phyloP scores from a whole-genome alignment of 2,329 filamentous ascomycete species.

The Claviceps pusilla region DNA sequence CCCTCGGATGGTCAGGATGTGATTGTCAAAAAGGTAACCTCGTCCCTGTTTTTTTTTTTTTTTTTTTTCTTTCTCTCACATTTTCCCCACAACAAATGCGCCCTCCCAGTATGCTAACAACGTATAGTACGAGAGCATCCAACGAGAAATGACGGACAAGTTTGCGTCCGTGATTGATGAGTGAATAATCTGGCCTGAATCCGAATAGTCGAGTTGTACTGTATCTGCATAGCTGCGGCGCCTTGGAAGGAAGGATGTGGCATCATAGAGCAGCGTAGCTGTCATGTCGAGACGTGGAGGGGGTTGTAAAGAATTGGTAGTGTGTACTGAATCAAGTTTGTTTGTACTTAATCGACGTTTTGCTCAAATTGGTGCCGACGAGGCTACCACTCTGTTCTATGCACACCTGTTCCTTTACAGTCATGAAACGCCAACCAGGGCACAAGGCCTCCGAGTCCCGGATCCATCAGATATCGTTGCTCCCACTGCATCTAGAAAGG shows the following conservation, averaged over 20 bases:
- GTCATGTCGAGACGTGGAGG: constrained; percentile 4
- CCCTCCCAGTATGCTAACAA: too few relatives aligned
- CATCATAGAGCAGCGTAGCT: constrained; percentile 14
- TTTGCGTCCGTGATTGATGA: constrained; percentile 94
- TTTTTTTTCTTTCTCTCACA: neutral
- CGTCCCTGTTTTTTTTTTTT: too few relatives aligned
- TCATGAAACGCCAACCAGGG: too few relatives aligned
- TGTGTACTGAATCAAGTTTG: neutral
- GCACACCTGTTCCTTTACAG: too few relatives aligned
- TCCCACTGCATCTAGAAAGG: too few relatives aligned
- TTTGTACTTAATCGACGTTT: too few relatives aligned
- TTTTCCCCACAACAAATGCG: too few relatives aligned
- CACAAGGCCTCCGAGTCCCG: too few relatives aligned
- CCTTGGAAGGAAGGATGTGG: constrained; percentile 6
- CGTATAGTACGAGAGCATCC: constrained; percentile 70
- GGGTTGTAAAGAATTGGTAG: neutral
- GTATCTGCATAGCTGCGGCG: neutral
- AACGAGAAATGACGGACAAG: constrained; percentile 89
- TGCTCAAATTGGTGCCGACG: too few relatives aligned
- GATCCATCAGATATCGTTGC: too few relatives aligned
- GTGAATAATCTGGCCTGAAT: constrained; percentile 33
- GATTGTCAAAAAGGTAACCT: constrained; percentile 74
- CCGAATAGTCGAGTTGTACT: neutral
- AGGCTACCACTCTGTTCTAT: too few relatives aligned
- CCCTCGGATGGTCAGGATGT: constrained; percentile 70